Base-by-base conservation (phyloP, 495 filamentous ascomycete species). In the Hyphodiscus hymeniophilus region DNA sequence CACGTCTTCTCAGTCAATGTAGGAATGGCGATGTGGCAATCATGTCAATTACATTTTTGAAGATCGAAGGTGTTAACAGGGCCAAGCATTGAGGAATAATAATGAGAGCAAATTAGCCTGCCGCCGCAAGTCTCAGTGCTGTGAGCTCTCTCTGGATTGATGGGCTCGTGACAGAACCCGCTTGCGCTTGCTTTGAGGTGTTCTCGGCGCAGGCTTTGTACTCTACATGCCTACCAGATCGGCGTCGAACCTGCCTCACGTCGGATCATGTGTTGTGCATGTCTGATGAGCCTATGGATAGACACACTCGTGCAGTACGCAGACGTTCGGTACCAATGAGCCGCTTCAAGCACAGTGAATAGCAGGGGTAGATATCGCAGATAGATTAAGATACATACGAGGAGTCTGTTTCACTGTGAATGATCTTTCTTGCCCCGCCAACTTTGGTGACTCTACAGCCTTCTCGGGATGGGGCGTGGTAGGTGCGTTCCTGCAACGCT, bases 201-300 rank as follows among this genome's bases (percentile, higher is more conserved):
- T 28, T 28, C 26, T 28, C 43, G 38, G 31, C 50, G 38, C 35
- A 28, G 13, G 41, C 17, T 47, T 46, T 42, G 20, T 34, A 18
- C 18, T 30, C 24, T 42, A 12, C 30, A 0, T 42, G 47, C 31
- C 35, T 35, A 50, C 43, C 47, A 47, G 38, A 34, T 43, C 52
- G 45, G 48, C 18, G 47, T 20, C 32, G 42, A 49, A 40, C 47
- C 32, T 58, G 48, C 48, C 39, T 38, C 45, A 53, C 55, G 45
- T 46, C 50, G 43, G 55, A 43, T n/a, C n/a, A 54, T 38, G 52
- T 58, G 55, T 51, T 58, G 51, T 58, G 55, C 55, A 58, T 58
- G 51, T 38, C 10, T 28, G 26, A 28, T 4, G 10, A 5, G 7
- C 34, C 7, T 20, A 20, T 20, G 1, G n/a, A 8, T 6, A 10